Conservation (phyloP, 345 rosid species). For the Carallia brachiata region DNA sequence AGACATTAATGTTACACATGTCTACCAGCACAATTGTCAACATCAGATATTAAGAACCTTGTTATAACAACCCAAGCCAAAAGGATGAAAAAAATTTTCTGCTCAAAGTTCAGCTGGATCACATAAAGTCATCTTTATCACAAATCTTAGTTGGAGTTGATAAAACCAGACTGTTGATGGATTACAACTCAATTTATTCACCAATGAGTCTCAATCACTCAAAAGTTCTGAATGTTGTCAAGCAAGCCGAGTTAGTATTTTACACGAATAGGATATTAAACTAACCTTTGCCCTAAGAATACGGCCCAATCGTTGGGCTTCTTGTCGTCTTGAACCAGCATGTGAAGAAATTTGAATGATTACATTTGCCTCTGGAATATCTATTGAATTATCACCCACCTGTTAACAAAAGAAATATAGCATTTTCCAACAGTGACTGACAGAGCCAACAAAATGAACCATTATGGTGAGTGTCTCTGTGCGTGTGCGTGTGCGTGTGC, state of each 20-base stretch:
- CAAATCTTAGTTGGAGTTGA: not conserved
- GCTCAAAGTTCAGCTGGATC: slow-evolving; percentile 1
- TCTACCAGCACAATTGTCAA: not conserved
- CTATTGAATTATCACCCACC: slow-evolving; percentile 99
- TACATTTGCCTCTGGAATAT: slow-evolving; percentile 98
- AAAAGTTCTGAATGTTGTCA: not conserved
- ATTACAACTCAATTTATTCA: too few relatives aligned
- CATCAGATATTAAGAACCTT: not conserved
- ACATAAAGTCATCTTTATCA: not conserved
- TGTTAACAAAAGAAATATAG: slow-evolving; percentile 21
- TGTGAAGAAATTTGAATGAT: slow-evolving; percentile 96
- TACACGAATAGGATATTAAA: not conserved
- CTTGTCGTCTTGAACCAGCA: slow-evolving; percentile 99
- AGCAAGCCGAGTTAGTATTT: not conserved
- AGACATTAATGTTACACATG: not conserved
- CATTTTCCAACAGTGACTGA: not conserved
- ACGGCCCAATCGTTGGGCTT: slow-evolving; percentile 97
- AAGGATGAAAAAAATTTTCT: too few relatives aligned
- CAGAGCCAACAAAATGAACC: too few relatives aligned
- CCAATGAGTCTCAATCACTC: too few relatives aligned
- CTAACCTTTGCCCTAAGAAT: slow-evolving; percentile 96
- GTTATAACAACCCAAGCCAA: not conserved
- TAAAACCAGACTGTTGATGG: not conserved
- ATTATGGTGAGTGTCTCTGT: too few relatives aligned
- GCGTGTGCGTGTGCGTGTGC: too few relatives aligned